phyloP scores from a whole-genome alignment of 2,329 filamentous ascomycete species.

The Clarireedia paspali region DNA sequence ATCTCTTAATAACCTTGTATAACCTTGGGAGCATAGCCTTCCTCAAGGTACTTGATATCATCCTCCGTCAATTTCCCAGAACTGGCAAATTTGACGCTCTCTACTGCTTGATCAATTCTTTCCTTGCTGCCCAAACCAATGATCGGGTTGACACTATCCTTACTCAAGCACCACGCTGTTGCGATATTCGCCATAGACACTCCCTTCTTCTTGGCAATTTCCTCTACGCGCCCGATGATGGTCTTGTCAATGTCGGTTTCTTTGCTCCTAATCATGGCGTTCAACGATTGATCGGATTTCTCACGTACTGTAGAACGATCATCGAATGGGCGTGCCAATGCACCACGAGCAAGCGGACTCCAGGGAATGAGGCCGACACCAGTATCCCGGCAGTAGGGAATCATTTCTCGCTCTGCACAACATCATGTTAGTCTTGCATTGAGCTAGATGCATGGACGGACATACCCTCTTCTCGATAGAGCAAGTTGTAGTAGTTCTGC shows the following conservation, averaged over 20 bases:
- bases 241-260: conserved; percentile 26
- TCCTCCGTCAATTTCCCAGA: conserved; percentile 42
- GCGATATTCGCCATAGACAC: conserved; percentile 53
- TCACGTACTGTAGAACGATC: conserved; percentile 19
- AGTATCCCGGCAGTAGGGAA: conserved; percentile 28
- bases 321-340: conserved; percentile 26
- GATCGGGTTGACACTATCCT: conserved; percentile 43
- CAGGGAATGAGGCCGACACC: conserved; percentile 33
- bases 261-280: conserved; percentile 12
- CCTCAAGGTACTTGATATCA: conserved; percentile 47
- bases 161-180: conserved; percentile 46
- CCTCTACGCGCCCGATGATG: conserved; percentile 39
- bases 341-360: conserved; percentile 32
- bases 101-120: conserved; percentile 48
- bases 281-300: conserved; percentile 17
- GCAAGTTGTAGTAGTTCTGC: conserved; percentile 51
- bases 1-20: conserved; percentile 14
- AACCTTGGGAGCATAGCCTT: conserved; percentile 39
- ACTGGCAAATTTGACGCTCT: conserved; percentile 31
- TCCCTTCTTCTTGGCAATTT: conserved; percentile 47
- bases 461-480: conserved; percentile 50
- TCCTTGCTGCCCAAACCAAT: conserved; percentile 44
- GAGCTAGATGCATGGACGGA: conserved; percentile 17
- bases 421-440: neutral
- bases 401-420: conserved; percentile 33